Conservation (phyloP, 2,329 filamentous ascomycete genomes). For the Trichoderma sp. region DNA sequence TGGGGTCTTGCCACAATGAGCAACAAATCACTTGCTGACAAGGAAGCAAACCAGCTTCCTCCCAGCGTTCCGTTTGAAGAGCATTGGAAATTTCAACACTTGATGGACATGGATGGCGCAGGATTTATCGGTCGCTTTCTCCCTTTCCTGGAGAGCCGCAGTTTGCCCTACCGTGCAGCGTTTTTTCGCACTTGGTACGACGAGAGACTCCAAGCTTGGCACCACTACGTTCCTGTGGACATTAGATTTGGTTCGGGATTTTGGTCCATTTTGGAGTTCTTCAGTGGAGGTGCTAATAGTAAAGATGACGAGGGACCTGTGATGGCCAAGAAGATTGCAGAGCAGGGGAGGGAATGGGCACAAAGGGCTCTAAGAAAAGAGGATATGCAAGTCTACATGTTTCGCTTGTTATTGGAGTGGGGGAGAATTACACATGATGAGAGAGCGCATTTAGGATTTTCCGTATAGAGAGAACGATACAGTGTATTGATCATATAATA, state of each 20-base stretch:
- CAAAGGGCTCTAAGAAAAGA: conserved; percentile 56
- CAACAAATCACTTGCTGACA: not conserved
- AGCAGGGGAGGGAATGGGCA: conserved; percentile 53
- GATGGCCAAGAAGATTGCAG: conserved; percentile 24
- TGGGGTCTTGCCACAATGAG: conserved; percentile 35
- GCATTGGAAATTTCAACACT: conserved; percentile 58
- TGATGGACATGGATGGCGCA: conserved; percentile 70
- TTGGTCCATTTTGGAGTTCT: conserved; percentile 49
- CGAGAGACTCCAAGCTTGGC: conserved; percentile 57
- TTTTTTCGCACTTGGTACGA: conserved; percentile 65
- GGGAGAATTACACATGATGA: conserved; percentile 59
- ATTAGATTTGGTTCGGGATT: conserved; percentile 50
- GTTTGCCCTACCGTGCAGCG: conserved; percentile 61
- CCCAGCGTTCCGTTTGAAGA: conserved; percentile 28
- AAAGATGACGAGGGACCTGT: conserved; percentile 14
- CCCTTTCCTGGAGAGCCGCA: conserved; percentile 63
- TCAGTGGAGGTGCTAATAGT: conserved; percentile 13
- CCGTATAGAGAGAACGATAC: not conserved
- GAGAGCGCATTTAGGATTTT: conserved; percentile 37
- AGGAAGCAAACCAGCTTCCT: not conserved
- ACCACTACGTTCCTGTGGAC: conserved; percentile 62
- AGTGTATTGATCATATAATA: not conserved
- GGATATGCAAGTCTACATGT: conserved; percentile 75
- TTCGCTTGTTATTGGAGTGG: conserved; percentile 69
- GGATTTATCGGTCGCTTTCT: conserved; percentile 63